A percentile compares a stretch with the other conserved stretches of the same genome.
phyloP scores from a whole-genome alignment of 2,329 filamentous ascomycete species.

The Podosphaera fusca region DNA sequence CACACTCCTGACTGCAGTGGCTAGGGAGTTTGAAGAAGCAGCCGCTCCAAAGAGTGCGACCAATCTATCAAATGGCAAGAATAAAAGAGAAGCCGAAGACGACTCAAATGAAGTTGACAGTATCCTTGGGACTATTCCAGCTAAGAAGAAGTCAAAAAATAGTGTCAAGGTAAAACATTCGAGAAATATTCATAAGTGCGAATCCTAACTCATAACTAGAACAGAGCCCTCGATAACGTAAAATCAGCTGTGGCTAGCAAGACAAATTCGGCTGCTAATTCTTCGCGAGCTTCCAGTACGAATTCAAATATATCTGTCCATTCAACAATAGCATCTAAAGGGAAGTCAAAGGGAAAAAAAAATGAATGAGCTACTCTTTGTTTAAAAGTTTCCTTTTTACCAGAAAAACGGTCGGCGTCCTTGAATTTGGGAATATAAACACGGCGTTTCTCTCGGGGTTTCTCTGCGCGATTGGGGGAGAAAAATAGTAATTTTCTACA shows the following conservation, averaged over 20 bases:
- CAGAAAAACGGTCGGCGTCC: neutral
- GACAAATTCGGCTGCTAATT: conserved; percentile 51
- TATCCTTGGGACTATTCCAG: conserved; percentile 57
- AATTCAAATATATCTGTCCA: conserved; percentile 43
- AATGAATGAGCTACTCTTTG: conserved; percentile 15
- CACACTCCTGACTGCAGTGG: conserved; percentile 80
- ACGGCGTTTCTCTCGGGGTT: neutral
- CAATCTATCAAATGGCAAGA: conserved; percentile 35
- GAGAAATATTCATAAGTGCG: conserved; percentile 2
- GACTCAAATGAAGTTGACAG: conserved; percentile 70
- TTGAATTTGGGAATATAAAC: neutral
- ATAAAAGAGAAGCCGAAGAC: conserved; percentile 55
- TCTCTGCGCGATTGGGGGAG: neutral
- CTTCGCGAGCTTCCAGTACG: conserved; percentile 62
- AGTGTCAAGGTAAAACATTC: conserved; percentile 38
- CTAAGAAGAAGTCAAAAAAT: conserved; percentile 86
- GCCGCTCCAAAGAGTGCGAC: conserved; percentile 27
- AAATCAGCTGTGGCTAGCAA: conserved; percentile 51
- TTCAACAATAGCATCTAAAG: conserved; percentile 18
- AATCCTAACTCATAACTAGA: conserved; percentile 28
- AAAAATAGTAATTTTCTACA: neutral
- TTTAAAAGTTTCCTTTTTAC: neutral
- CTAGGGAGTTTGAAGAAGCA: conserved; percentile 70
- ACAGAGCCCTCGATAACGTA: conserved; percentile 77
- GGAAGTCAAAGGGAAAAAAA: conserved; percentile 30